Evolutionary conservation across 148 eudicot genomes (phyloP).

Genomic region (Amaranthus palmeri): DNA sequence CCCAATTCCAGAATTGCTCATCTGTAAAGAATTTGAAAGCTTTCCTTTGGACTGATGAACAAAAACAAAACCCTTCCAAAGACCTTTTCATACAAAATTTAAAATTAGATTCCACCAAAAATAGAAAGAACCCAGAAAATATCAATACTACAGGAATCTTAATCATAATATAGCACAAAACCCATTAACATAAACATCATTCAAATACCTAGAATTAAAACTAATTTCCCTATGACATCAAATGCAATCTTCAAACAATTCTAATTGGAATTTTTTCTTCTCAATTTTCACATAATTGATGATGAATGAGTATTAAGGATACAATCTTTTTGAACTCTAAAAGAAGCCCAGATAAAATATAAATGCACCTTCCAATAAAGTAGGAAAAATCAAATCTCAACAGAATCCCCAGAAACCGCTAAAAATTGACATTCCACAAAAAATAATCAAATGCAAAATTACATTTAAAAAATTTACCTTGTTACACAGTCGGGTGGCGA

Average conservation of each 20-base stretch:
- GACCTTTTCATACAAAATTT: not conserved
- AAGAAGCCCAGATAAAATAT: constrained; percentile 17
- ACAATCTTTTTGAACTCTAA: constrained; percentile 16
- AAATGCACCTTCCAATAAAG: constrained; percentile 3
- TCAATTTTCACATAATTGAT: not conserved
- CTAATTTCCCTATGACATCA: not conserved
- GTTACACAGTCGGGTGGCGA: constrained; percentile 25
- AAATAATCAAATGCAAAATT: constrained; percentile 13
- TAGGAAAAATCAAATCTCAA: not conserved
- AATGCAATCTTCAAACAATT: not conserved
- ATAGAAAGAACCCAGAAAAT: not conserved
- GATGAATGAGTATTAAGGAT: too few relatives aligned
- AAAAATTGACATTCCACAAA: constrained; percentile 13
- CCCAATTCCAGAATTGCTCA: constrained; percentile 25
- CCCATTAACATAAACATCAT: constrained; percentile 2
- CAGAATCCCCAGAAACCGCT: constrained; percentile 6
- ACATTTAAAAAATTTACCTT: constrained; percentile 19
- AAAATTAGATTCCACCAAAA: constrained; percentile 11
- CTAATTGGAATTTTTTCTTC: not conserved
- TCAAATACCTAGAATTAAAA: constrained; percentile 14
- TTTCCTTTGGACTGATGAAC: constrained; percentile 9
- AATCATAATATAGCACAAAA: not conserved
- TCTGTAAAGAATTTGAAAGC: constrained; percentile 1
- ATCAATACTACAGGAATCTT: not conserved
- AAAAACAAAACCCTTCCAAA: constrained; percentile 9